These are phyloP conservation scores for Sicyos edulis DNA, from an alignment of 306 rosid genomes.

Conservation along the genomic window DNA sequence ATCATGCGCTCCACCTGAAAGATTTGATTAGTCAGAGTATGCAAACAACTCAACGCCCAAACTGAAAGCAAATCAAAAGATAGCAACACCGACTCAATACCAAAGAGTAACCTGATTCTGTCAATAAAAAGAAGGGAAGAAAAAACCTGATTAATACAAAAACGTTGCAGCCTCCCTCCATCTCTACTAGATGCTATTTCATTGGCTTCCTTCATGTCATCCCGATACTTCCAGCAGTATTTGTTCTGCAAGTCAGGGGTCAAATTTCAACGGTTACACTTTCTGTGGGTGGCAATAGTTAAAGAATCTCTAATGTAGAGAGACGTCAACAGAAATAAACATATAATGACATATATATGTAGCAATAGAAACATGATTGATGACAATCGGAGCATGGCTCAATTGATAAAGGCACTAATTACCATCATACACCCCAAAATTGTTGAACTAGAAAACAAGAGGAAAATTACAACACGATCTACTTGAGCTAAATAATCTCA, in stretches of 20 bases:
- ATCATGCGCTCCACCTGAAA: conserved; percentile 53
- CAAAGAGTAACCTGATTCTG: conserved; percentile 37
- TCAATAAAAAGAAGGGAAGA: background rate
- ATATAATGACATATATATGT: background rate
- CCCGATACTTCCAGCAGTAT: conserved; percentile 53
- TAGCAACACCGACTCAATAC: too few relatives aligned
- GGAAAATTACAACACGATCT: too few relatives aligned
- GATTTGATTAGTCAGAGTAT: background rate
- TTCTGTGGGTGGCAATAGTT: background rate
- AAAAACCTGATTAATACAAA: conserved; percentile 61
- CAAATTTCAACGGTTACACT: conserved; percentile 15
- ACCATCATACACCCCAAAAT: too few relatives aligned
- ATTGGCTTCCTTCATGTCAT: conserved; percentile 36
- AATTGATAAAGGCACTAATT: background rate
- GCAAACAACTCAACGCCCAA: too few relatives aligned
- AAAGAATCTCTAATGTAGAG: background rate
- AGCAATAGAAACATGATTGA: conserved; percentile 1
- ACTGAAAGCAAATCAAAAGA: too few relatives aligned
- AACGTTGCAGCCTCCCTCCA: conserved; percentile 47
- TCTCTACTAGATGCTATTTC: conserved; percentile 46
- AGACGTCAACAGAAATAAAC: background rate
- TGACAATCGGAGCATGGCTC: background rate
- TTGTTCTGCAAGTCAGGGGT: conserved; percentile 48
- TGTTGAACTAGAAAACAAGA: too few relatives aligned
- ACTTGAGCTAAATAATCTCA: too few relatives aligned